Evolutionary conservation across 2,329 filamentous ascomycete species (phyloP).

Genomic region (Ceratocystiopsis minuta): DNA sequence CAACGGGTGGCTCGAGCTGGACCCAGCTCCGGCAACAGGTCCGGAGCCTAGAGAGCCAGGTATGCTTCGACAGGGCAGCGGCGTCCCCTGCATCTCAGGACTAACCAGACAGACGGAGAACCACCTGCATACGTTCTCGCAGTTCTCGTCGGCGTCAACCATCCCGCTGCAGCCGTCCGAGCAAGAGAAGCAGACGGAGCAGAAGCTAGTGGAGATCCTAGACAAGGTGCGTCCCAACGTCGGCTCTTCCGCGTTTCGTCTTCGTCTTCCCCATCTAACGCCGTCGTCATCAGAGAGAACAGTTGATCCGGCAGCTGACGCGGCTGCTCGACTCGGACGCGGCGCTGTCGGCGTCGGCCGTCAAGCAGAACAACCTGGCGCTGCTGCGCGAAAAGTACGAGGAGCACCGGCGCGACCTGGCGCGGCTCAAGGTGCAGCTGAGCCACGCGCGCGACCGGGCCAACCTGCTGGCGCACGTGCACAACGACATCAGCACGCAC

Average conservation of each 20-base stretch:
- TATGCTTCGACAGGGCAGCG: constrained; percentile 20
- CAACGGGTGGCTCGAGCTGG: constrained; percentile 44
- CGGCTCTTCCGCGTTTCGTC: constrained; percentile 9
- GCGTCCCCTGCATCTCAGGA: not conserved
- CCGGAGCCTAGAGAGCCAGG: constrained; percentile 75
- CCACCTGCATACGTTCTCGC: constrained; percentile 71
- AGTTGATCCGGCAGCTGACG: constrained; percentile 61
- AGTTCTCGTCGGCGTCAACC: constrained; percentile 65
- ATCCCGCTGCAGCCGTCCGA: constrained; percentile 70
- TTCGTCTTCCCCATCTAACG: not conserved
- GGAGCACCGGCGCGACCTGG: constrained; percentile 70
- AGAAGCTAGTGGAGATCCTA: constrained; percentile 67
- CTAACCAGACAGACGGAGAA: constrained; percentile 51
- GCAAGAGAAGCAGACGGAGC: constrained; percentile 65
- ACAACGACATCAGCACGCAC: constrained; percentile 82
- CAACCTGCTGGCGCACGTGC: constrained; percentile 79
- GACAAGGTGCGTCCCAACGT: constrained; percentile 41
- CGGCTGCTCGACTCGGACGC: constrained; percentile 89
- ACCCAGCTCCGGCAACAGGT: constrained; percentile 87
- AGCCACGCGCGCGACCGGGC: constrained; percentile 65
- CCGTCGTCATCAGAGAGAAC: constrained; percentile 58
- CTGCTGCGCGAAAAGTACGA: constrained; percentile 79
- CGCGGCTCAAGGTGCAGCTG: constrained; percentile 55
- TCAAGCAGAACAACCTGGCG: constrained; percentile 93
- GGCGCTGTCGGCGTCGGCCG: constrained; percentile 65